These are phyloP conservation scores for Enterocytospora artemiae DNA, from an alignment of 371 early-diverging fungal genomes.

Conservation along the genomic window DNA sequence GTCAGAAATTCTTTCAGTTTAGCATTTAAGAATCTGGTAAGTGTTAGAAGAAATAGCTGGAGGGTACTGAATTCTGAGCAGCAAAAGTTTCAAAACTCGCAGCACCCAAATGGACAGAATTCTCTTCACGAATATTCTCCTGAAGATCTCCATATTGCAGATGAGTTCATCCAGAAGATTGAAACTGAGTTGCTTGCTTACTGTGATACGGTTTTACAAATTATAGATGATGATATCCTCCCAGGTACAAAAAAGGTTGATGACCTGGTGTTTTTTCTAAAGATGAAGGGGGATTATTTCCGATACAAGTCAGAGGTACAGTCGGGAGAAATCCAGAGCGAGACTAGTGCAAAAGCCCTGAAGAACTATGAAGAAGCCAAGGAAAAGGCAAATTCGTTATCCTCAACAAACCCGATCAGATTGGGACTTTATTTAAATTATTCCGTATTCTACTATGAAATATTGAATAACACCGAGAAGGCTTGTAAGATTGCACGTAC, in stretches of 20 bases:
- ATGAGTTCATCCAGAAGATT: conserved; percentile 75
- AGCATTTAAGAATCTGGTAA: conserved; percentile 97
- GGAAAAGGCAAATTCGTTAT: conserved; percentile 78
- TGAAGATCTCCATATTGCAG: conserved; percentile 71
- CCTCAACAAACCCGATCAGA: conserved; percentile 93
- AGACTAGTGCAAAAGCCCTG: conserved; percentile 70
- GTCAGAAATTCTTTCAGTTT: conserved; percentile 93
- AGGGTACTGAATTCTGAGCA: conserved; percentile 93
- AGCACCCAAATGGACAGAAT: too few relatives aligned
- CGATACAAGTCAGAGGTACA: conserved; percentile 96
- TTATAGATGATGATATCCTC: conserved; percentile 76
- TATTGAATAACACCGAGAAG: conserved; percentile 88
- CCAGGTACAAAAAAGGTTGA: conserved; percentile 62
- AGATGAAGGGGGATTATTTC: conserved; percentile 99
- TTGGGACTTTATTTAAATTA: conserved; percentile 97
- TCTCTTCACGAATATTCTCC: too few relatives aligned
- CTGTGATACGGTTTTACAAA: conserved; percentile 81
- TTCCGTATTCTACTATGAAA: conserved; percentile 99
- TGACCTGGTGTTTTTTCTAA: conserved; percentile 93
- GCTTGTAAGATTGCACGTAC: conserved; percentile 95
- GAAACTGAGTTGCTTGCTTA: conserved; percentile 81
- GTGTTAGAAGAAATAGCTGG: conserved; percentile 95
- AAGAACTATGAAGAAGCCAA: conserved; percentile 88
- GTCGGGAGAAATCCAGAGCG: conserved; percentile 70
- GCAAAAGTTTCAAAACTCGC: conserved; percentile 86